Evolutionary conservation across 2,329 filamentous ascomycete genomes (phyloP), one percentile per base, ranked within the genome.

Genomic region (Neonectria magnoliae): DNA sequence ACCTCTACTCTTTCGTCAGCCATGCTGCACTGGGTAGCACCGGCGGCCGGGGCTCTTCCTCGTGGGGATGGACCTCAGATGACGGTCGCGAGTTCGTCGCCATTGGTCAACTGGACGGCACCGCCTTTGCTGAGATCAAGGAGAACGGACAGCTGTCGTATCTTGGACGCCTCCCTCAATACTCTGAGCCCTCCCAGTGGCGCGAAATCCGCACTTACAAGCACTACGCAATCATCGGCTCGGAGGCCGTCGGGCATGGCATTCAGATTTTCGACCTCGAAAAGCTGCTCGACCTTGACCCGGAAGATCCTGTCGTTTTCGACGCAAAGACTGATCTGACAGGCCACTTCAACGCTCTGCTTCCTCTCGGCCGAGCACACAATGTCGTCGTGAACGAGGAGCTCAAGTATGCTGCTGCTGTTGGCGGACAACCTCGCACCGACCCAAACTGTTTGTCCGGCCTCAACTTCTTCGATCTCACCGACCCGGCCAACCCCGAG

Each of bases 241-340:
- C 79, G 20, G 81, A 83, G 68, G 84, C 85, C 1, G 71, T 74
- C 7, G 75, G 77, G 44, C 88, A 90, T 68, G 85, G 86, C 22
- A 81, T 90, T n/a, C 88, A 90, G 75, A 85, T 90, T 73, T 90
- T 90, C 62, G 87, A 90, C 69, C 81, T 89, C 79, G 84, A 79
- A 67, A 88, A 78, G 77, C 79, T 88, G 4, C 73, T 84, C n/a
- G 76, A 76, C 14, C 74, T 87, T 50, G 76, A 84, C 70, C 79
- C 82, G 0, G 72, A 80, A 5, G 77, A 75, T 16, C 80, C 76
- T 33, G 73, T 71, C 59, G 69, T 67, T n/a, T 82, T 80, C 51
- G 72, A 70, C 68, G 74, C 73, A 11, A 70, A 72, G 47, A 71
- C 67, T 5, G 80, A 81, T 14, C 71, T 82, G 2, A 76, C 78